These are phyloP conservation scores for Hordeum vulgare DNA, from an alignment of 176 grass and related monocot genomes.

Conservation along the genomic window MorexV3_pseudomolecules_assembly NC_058522.1:526486005-526486504, in stretches of 20 bases:
- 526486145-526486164: constrained; percentile 15
- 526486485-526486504: constrained; percentile 12
- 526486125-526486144: not conserved
- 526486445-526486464: not conserved
- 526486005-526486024: not conserved
- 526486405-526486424: not conserved
- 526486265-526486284: constrained; percentile 7
- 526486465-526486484: not conserved
- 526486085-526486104: not conserved
- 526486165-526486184: not conserved
- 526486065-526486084: not conserved
- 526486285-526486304: not conserved
- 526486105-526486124: not conserved
- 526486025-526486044: too few relatives aligned
- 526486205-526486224: not conserved
- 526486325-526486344: constrained; percentile 13
- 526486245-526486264: not conserved
- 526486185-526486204: constrained; percentile 8
- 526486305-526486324: constrained; percentile 7
- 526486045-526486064: not conserved
- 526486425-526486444: not conserved
- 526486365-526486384: not conserved
- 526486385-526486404: not conserved
- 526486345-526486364: not conserved
- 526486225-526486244: not conserved